Evolutionary conservation across 73 alveolate genomes (phyloP).

Genomic region (Halteria grandinella): DNA sequence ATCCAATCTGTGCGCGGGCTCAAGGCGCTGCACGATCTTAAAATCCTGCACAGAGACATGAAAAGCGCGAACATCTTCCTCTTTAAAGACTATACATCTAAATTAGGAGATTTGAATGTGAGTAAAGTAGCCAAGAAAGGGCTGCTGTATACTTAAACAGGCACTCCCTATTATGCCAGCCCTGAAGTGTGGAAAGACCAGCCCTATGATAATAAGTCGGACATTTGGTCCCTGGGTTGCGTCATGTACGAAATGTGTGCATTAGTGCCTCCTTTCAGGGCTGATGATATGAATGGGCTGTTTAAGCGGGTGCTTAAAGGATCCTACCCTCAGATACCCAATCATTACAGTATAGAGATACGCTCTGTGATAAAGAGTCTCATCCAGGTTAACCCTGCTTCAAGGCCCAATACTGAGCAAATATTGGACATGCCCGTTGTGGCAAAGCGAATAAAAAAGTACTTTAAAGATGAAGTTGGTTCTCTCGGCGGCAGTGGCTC

Average conservation of each 20-base stretch:
- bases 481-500: too few relatives aligned
- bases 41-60: conserved; percentile 89
- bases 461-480: neutral
- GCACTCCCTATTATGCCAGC: conserved; percentile 66
- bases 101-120: conserved; percentile 82
- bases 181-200: conserved; percentile 65
- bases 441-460: conserved; percentile 17
- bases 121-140: conserved; percentile 77
- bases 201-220: conserved; percentile 87
- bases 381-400: conserved; percentile 60
- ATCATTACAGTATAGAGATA: conserved; percentile 64
- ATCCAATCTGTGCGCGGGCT: conserved; percentile 80
- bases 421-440: conserved; percentile 16
- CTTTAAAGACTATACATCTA: conserved; percentile 68
- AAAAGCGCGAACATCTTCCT: conserved; percentile 92
- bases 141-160: conserved; percentile 67
- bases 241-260: conserved; percentile 81
- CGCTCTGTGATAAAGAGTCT: conserved; percentile 54
- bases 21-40: conserved; percentile 87
- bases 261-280: conserved; percentile 82
- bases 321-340: conserved; percentile 70
- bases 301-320: conserved; percentile 77
- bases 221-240: conserved; percentile 87
- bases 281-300: conserved; percentile 85
- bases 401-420: conserved; percentile 18